A percentile compares a stretch with the other conserved stretches of the same genome.
Conservation (phyloP, 441 rosid genomes). For the Adansonia gregorii region DNA sequence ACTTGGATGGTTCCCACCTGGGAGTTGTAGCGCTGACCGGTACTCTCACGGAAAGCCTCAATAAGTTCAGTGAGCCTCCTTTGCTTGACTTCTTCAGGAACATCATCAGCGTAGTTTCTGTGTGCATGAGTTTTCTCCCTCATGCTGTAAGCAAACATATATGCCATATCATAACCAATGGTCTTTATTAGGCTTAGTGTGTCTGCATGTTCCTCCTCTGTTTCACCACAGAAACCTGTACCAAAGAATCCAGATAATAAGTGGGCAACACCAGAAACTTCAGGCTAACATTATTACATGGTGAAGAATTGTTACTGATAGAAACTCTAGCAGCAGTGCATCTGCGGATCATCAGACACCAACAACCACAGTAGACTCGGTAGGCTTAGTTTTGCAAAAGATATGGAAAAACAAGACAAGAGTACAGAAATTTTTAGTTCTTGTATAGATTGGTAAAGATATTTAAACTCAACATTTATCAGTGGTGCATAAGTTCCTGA, state of each 20-base stretch:
- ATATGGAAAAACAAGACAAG: too few species aligned
- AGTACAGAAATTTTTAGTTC: too few species aligned
- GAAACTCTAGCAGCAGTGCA: constrained; percentile 2
- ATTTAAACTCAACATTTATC: too few species aligned
- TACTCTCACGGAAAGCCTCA: constrained; percentile 73
- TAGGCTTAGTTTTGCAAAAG: background rate
- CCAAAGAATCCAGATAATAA: constrained; percentile 12
- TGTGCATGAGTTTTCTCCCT: constrained; percentile 93
- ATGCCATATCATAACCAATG: constrained; percentile 89
- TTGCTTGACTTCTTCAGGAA: constrained; percentile 83
- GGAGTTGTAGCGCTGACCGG: constrained; percentile 71
- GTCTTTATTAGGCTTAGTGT: constrained; percentile 67
- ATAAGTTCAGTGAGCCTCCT: constrained; percentile 85
- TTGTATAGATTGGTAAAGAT: background rate
- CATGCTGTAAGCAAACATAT: constrained; percentile 98
- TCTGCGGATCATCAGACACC: constrained; percentile 11
- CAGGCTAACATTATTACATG: background rate
- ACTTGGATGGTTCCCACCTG: constrained; percentile 76
- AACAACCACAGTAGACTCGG: background rate
- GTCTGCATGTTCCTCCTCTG: constrained; percentile 84
- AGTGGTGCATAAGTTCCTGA: too few species aligned
- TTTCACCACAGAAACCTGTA: constrained; percentile 92
- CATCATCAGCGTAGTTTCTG: constrained; percentile 70
- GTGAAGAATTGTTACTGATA: background rate
- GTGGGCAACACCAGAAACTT: constrained; percentile 16